Conservation (phyloP, 2,329 filamentous ascomycete genomes). For the Ophiocordyceps camponoti-floridani region DNA sequence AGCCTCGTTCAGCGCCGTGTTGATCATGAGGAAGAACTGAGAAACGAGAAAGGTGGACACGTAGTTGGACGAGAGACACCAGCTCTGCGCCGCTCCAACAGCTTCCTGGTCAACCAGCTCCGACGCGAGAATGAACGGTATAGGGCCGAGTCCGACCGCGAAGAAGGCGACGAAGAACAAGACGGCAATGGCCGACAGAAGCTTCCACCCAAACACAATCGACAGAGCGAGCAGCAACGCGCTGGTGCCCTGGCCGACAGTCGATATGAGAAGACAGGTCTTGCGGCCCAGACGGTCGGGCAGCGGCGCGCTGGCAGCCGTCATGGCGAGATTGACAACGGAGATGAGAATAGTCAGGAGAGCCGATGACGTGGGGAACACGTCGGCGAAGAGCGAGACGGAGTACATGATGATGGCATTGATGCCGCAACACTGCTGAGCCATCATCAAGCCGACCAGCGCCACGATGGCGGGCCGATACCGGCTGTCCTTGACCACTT, state of each 20-base stretch:
- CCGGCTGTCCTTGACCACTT: conserved; percentile 47
- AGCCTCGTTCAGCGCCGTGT: conserved; percentile 46
- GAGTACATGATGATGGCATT: conserved; percentile 99
- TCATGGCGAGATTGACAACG: conserved; percentile 69
- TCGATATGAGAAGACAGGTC: conserved; percentile 63
- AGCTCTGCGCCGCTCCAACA: conserved; percentile 79
- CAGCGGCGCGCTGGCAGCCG: conserved; percentile 63
- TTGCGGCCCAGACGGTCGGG: conserved; percentile 82
- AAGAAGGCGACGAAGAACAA: conserved; percentile 80
- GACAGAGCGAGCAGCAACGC: conserved; percentile 64
- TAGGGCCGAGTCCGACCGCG: conserved; percentile 76
- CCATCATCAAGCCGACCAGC: conserved; percentile 78
- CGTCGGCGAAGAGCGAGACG: conserved; percentile 65
- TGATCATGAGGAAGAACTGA: conserved; percentile 84
- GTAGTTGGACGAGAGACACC: conserved; percentile 76
- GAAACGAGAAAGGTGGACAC: conserved; percentile 81
- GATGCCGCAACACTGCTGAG: conserved; percentile 84
- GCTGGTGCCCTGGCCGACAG: conserved; percentile 66
- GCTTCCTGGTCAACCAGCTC: conserved; percentile 84
- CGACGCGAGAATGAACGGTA: conserved; percentile 85
- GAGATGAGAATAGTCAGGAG: conserved; percentile 80
- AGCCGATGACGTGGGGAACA: conserved; percentile 67
- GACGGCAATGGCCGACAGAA: conserved; percentile 65
- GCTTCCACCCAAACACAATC: conserved; percentile 54
- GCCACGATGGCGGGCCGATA: conserved; percentile 63